phyloP scores from a whole-genome alignment of 805 yeast species.

The Brettanomyces custersianus region DNA sequence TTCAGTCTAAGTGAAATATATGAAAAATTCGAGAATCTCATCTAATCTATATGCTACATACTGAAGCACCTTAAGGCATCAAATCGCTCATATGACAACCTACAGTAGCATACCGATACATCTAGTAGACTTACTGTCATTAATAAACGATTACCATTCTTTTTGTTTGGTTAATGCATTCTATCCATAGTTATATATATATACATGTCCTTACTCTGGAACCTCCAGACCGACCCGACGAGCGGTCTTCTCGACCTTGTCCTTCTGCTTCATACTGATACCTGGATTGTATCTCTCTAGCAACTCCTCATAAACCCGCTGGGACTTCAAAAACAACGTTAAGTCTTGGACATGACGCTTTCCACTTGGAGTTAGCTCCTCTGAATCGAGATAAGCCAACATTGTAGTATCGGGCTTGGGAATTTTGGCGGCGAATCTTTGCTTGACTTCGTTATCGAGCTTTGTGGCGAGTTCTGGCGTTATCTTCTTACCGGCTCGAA shows the following conservation, averaged over 20 bases:
- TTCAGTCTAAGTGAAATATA: no score
- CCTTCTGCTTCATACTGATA: constrained; percentile 64
- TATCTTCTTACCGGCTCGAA: constrained; percentile 28
- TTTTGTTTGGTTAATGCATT: no score
- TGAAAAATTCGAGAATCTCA: no score
- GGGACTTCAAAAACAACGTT: constrained; percentile 54
- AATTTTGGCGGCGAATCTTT: constrained; percentile 16
- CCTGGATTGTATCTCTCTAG: constrained; percentile 86
- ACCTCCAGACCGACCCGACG: constrained; percentile 77
- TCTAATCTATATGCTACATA: no score
- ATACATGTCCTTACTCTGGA: constrained; percentile 29
- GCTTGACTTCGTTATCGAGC: constrained; percentile 28
- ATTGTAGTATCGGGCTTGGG: constrained; percentile 21
- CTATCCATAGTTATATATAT: neutral
- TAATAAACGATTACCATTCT: no score
- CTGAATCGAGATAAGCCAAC: constrained; percentile 20
- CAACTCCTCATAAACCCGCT: constrained; percentile 68
- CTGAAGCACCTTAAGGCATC: no score
- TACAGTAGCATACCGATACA: no score
- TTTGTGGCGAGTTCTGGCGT: constrained; percentile 24
- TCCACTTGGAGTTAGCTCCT: constrained; percentile 12
- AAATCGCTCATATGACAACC: no score
- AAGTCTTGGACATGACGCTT: constrained; percentile 47
- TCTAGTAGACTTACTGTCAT: no score
- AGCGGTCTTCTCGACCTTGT: constrained; percentile 74